Conservation (phyloP, 2,329 filamentous ascomycete genomes). For the Colletotrichum shisoi region DNA sequence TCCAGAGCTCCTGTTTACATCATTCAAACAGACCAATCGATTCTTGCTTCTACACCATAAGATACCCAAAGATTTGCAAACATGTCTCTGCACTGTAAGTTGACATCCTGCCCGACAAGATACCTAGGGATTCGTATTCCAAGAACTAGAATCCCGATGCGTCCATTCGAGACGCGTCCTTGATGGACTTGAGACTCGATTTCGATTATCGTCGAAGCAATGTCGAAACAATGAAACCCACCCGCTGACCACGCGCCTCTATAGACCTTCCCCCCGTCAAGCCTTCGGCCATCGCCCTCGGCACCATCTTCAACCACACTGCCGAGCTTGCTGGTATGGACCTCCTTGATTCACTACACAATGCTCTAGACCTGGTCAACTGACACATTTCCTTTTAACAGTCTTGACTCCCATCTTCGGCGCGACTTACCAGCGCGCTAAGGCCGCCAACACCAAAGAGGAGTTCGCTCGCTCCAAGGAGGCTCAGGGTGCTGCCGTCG, state of each 20-base stretch:
- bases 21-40: constrained; percentile 26
- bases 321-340: constrained; percentile 74
- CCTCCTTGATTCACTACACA: not conserved
- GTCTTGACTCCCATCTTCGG: constrained; percentile 90
- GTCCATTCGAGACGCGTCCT: not conserved
- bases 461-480: constrained; percentile 96
- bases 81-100: constrained; percentile 70
- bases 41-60: constrained; percentile 27
- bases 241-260: not conserved
- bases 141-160: not conserved
- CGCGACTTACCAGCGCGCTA: constrained; percentile 91
- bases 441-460: constrained; percentile 91
- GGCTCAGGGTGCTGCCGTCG: constrained; percentile 83
- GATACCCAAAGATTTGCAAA: constrained; percentile 44
- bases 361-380: constrained; percentile 13
- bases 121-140: not conserved
- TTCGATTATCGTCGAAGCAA: not conserved
- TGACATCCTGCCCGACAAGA: not conserved
- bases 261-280: constrained; percentile 78
- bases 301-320: constrained; percentile 94
- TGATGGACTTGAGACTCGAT: not conserved
- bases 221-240: not conserved
- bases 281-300: constrained; percentile 96
- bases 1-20: not conserved
- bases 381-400: constrained; percentile 33